Base-by-base conservation (phyloP, 768 basidiomycete genomes). In the Tricholoma bakamatsutake region DNA sequence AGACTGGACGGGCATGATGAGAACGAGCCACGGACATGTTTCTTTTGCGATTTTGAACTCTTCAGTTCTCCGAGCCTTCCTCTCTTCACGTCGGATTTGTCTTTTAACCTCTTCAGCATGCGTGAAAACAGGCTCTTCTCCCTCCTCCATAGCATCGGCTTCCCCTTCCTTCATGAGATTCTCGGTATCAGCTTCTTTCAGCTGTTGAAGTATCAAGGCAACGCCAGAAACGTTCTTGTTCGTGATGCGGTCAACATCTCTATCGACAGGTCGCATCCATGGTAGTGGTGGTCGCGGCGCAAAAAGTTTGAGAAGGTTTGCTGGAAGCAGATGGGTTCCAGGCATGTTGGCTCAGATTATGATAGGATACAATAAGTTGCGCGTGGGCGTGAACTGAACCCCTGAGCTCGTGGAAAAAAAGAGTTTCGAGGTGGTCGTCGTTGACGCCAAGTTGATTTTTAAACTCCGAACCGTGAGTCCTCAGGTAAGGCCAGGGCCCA, bases 231-330 rank as follows among this genome's bases (percentile, higher is more conserved):
- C 84, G 64, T 80, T 70, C 71, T 95, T 91, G 51, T 70, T 66
- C 33, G 73, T 79, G 56, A 93, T 78, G 31, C 84, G 83, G 71
- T 90, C 82, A 35, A 90, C 84, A 67, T 97, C 92, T 62, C 75
- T 85, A 67, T 90, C 93, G 33, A 92, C 78, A 0, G 96, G 94
- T 8, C 93, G 86, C 30, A 85, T 65, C 67, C 93, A 98, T 0
- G 89, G 88, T 3, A 98, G 80, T 2, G 88, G 90, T 1, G 96
- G 93, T 6, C 97, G 85, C 4, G 97, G 94, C 0, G 93, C 88
- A 69, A 98, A 99, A 61, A 98, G 87, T 69, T 96, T 94, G 70
- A 98, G 85, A 52, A 99, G 83, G 72, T 98, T 97, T 3, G 93
- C 93, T 3, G 96, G 96, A 21, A 99, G 81, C 21, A 95, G 79